Evolutionary conservation across 257 asterid genomes (phyloP).

Genomic region (Craterostigma plantagineum): DNA sequence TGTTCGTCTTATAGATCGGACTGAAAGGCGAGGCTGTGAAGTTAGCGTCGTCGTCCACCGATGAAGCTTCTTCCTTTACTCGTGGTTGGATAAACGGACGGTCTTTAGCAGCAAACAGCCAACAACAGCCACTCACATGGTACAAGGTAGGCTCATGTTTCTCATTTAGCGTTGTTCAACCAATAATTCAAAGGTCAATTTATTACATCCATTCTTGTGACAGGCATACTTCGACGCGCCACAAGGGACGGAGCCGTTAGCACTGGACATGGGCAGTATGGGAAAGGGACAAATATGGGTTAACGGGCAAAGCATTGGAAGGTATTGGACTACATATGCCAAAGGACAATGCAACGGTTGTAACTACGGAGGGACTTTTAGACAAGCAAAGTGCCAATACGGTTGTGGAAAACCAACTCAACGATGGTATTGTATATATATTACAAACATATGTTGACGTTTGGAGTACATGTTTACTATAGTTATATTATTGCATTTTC

Average conservation of each 20-base stretch:
- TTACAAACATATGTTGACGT: background rate
- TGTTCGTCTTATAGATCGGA: constrained; percentile 33
- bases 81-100: constrained; percentile 19
- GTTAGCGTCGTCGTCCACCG: constrained; percentile 46
- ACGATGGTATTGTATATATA: constrained; percentile 42
- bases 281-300: constrained; percentile 89
- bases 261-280: constrained; percentile 72
- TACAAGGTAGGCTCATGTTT: constrained; percentile 39
- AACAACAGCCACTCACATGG: constrained; percentile 73
- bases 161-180: background rate
- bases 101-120: constrained; percentile 20
- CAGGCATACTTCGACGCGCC: constrained; percentile 78
- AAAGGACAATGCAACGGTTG: constrained; percentile 55
- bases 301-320: constrained; percentile 77
- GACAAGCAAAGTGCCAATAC: constrained; percentile 47
- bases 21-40: constrained; percentile 71
- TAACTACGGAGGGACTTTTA: constrained; percentile 48
- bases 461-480: background rate
- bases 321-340: constrained; percentile 76
- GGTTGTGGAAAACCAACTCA: constrained; percentile 99
- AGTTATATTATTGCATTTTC: background rate
- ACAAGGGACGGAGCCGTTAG: constrained; percentile 54
- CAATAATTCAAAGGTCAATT: background rate
- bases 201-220: background rate
- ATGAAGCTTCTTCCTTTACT: constrained; percentile 45